These are phyloP conservation scores for Alloteropsis semialata DNA, from an alignment of 176 grass and related monocot species.

Conservation along the genomic window DNA sequence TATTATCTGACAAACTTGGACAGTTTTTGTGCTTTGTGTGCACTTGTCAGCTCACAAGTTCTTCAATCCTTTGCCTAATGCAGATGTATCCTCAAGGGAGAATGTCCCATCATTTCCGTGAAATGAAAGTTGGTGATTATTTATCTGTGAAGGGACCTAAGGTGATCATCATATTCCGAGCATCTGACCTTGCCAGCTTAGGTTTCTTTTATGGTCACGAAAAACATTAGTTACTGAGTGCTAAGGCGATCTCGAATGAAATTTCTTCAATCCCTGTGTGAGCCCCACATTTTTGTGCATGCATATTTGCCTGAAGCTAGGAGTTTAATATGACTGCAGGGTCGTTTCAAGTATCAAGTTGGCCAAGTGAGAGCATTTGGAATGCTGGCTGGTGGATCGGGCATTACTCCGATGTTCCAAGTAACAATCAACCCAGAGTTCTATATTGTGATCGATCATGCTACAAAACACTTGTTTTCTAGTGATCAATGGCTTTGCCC, in stretches of 20 bases:
- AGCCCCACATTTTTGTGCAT: neutral
- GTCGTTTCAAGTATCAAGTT: slow-evolving; percentile 90
- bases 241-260: neutral
- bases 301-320: neutral
- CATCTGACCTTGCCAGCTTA: neutral
- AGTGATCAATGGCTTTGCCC: slow-evolving; percentile 10
- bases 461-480: neutral
- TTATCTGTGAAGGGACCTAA: slow-evolving; percentile 95
- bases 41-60: neutral
- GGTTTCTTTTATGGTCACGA: neutral
- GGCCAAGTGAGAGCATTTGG: slow-evolving; percentile 94
- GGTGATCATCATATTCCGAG: slow-evolving; percentile 39
- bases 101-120: slow-evolving; percentile 99
- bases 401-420: slow-evolving; percentile 98
- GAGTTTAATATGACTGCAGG: slow-evolving; percentile 39
- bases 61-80: neutral
- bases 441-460: neutral
- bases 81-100: slow-evolving; percentile 99
- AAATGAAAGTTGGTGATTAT: slow-evolving; percentile 92
- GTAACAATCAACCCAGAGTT: slow-evolving; percentile 42
- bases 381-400: slow-evolving; percentile 97
- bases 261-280: neutral
- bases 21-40: neutral
- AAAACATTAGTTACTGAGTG: neutral
- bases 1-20: neutral